Evolutionary conservation across 805 yeast species (phyloP).

Genomic region (Ogataea wickerhamii): DNA sequence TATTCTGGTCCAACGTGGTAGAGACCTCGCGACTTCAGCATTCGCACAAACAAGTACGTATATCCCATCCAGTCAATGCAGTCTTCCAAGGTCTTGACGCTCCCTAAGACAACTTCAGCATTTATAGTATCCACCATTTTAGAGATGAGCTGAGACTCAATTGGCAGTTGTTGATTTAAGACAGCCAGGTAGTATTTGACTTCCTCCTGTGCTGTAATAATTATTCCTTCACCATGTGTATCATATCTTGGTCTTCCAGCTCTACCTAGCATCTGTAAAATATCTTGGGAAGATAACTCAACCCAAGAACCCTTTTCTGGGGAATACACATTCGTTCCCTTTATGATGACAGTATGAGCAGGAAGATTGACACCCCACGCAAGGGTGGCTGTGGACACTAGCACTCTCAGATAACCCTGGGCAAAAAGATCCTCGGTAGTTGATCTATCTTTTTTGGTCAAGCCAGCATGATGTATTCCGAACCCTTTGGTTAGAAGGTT

Average conservation of each 20-base stretch:
- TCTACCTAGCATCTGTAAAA: conserved; percentile 95
- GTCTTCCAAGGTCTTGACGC: conserved; percentile 54
- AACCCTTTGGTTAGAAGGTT: conserved; percentile 67
- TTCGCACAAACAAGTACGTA: conserved; percentile 76
- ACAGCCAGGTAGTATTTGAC: conserved; percentile 85
- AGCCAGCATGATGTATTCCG: conserved; percentile 92
- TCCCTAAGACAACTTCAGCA: conserved; percentile 82
- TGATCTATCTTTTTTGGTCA: conserved; percentile 66
- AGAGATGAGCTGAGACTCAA: conserved; percentile 80
- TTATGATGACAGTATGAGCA: conserved; percentile 89
- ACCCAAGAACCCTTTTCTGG: conserved; percentile 90
- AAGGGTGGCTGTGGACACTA: conserved; percentile 87
- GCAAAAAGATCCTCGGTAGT: conserved; percentile 84
- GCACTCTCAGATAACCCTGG: conserved; percentile 76
- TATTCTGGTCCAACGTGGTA: conserved; percentile 74
- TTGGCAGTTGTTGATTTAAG: conserved; percentile 87
- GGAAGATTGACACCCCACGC: conserved; percentile 98
- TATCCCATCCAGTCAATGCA: conserved; percentile 79
- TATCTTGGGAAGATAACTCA: conserved; percentile 91
- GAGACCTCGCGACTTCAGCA: conserved; percentile 65
- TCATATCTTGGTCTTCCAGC: conserved; percentile 98
- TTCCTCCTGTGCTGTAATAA: conserved; percentile 82
- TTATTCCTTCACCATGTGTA: conserved; percentile 87
- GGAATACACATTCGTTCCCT: conserved; percentile 90
- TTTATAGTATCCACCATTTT: conserved; percentile 71